Conservation (phyloP, 257 asterid genomes). For the Prunella vulgaris region DNA sequence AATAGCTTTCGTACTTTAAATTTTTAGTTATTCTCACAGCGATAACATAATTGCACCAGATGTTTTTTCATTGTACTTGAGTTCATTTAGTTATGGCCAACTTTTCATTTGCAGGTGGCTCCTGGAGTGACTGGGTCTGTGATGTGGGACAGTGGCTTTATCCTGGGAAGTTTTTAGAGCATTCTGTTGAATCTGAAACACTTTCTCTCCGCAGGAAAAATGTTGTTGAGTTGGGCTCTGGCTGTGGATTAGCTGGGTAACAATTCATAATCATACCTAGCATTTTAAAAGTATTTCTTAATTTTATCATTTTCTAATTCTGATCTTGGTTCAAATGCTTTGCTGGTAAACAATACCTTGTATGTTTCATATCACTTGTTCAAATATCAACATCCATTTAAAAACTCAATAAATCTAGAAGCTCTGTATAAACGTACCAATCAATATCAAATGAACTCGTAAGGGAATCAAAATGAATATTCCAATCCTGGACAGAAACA, state of each 20-base stretch:
- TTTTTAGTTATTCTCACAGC: background rate
- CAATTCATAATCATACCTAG: background rate
- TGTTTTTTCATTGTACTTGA: background rate
- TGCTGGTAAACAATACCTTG: too few species aligned
- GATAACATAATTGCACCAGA: background rate
- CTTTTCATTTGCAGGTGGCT: conserved; percentile 49
- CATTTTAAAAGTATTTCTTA: background rate
- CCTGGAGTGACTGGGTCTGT: conserved; percentile 96
- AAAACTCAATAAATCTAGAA: too few species aligned
- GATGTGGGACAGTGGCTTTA: conserved; percentile 97
- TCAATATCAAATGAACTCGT: too few species aligned
- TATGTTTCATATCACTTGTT: too few species aligned
- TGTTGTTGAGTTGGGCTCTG: conserved; percentile 86
- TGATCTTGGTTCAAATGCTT: background rate
- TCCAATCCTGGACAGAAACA: too few species aligned
- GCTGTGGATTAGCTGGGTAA: conserved; percentile 98
- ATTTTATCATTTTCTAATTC: background rate
- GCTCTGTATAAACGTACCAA: too few species aligned
- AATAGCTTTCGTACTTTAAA: background rate
- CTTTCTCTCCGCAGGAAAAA: conserved; percentile 64
- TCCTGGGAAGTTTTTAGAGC: conserved; percentile 83
- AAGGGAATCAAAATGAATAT: too few species aligned
- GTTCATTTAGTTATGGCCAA: background rate
- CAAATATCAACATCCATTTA: too few species aligned
- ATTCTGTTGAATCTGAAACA: conserved; percentile 63